Evolutionary conservation across 2,329 filamentous ascomycete genomes (phyloP), one percentile per base, ranked within the genome.

Genomic region (Talaromyces rugulosus): DNA sequence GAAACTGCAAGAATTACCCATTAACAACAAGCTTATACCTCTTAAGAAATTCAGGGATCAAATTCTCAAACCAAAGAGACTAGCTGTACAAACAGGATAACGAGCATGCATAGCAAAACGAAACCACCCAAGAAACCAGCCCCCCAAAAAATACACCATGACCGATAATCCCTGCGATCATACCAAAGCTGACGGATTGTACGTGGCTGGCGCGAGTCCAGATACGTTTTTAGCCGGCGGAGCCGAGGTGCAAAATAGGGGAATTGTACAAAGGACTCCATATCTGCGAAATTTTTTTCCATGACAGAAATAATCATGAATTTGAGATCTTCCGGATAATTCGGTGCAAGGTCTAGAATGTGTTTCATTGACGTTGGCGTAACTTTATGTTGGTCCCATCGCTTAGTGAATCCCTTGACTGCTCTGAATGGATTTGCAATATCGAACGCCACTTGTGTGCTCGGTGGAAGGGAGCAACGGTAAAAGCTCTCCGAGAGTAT

Each of bases 71-170:
- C 27, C 16, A 44, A 44, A 59, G 44, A 51, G 28, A 6, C 27
- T 58, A 50, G 50, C 52, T 60, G 52, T 40, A 36, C 42, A 56
- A 33, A 9, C 28, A 56, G 18, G 30, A 60, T 60, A 12, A 23
- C 27, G n/a, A 60, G 14, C 30, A 56, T 50, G n/a, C 55, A 56
- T 51, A 56, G 11, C 31, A 40, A 60, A 23, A 23, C 23, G 34
- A 8, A 56, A 60, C 16, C 28, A 52, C n/a, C 59, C 36, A 61
- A 56, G 9, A 57, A 40, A 44, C 40, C 30, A 56, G 53, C 30
- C 28, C 44, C 59, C 54, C 54, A 61, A 47, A 58, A 61, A 9
- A 44, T 44, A 52, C 47, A 61, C 59, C 59, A 61, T 34, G 54
- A 52, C 34, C 47, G 33, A 61, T 18, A 61, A 61, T 61, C 54